Percentiles rank a stretch among this genome's conserved stretches.
These are phyloP conservation scores for Benincasa hispida DNA, from an alignment of 306 rosid species.

Conservation along the genomic window DNA sequence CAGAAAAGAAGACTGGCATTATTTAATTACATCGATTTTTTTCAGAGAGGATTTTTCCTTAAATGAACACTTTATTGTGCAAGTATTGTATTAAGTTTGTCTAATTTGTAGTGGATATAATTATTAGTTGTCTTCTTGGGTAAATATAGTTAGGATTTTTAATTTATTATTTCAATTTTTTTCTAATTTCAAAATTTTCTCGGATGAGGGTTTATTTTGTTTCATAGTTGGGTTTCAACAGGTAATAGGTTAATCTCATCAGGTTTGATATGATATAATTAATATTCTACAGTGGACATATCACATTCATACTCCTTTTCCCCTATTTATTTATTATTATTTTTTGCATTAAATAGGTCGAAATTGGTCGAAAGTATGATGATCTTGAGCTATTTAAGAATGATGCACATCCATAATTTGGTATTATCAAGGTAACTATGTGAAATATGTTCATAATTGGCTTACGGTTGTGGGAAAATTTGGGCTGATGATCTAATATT, in stretches of 20 bases:
- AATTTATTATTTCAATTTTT: not conserved
- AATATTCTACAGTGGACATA: not conserved
- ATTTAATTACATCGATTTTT: no score
- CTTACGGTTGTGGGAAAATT: not conserved
- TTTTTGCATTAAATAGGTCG: slow-evolving; percentile 45
- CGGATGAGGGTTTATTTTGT: not conserved
- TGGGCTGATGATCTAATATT: no score
- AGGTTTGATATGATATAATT: not conserved
- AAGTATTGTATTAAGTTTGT: no score
- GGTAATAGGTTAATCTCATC: not conserved
- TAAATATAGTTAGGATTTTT: not conserved
- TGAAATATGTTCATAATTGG: slow-evolving; percentile 10
- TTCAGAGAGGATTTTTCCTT: no score
- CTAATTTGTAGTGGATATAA: no score
- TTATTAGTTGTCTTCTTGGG: not conserved
- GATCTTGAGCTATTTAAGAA: slow-evolving; percentile 58
- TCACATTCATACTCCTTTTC: slow-evolving; percentile 4
- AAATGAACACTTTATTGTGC: no score
- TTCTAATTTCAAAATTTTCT: no score
- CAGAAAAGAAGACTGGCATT: not conserved
- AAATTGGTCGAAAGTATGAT: slow-evolving; percentile 63
- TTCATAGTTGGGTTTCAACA: not conserved
- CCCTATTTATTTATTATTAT: slow-evolving; percentile 1
- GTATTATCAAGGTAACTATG: slow-evolving; percentile 48
- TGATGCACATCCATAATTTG: slow-evolving; percentile 55